Evolutionary conservation across 2,329 filamentous ascomycete species (phyloP), one percentile per base, ranked within the genome.

Genomic region (Mycosphaerella sp.): DNA sequence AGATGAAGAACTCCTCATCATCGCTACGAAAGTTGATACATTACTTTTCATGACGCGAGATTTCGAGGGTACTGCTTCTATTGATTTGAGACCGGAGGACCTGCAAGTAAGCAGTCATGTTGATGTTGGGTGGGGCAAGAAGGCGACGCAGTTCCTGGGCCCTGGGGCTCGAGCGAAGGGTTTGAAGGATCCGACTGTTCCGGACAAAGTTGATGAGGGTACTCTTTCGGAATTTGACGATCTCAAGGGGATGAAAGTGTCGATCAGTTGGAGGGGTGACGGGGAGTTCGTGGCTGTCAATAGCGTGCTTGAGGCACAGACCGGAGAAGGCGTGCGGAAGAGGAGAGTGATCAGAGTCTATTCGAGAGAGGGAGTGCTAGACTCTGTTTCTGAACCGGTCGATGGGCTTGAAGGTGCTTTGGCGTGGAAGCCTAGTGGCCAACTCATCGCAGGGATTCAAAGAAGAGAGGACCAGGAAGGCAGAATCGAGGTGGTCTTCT

Each of bases 91-190:
- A 0, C 69, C 76, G 0, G 88, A 92, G 95, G 71, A 80, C 95
- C 59, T 86, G 86, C 63, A 82, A 83, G n/a, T 97, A 87, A 26
- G 93, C 86, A 69, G 91, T 96, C 75, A 93, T 96, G 54, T 70
- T 34, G 95, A 90, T 17, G 92, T 98, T 21, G 93, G 93, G 47
- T 98, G 93, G 93, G 93, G 93, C 56, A 97, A 97, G 76, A 89
- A 87, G 68, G 93, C 98, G 73, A 98, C 93, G 0, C 93, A 98
- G 70, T 98, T 98, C 70, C 88, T 96, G 67, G 93, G 93, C 6
- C 64, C 68, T 49, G 61, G 69, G 39, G 62, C 91, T 53, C 85
- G 83, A 72, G 61, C 91, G 54, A 85, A 83, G 73, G 90, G 90
- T 17, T 76, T 97, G 60, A 82, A 89, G 51, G 93, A 98, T 70